Base-by-base conservation (phyloP, 2,329 filamentous ascomycete species). In the Emergomyces pasteurianus region DNA sequence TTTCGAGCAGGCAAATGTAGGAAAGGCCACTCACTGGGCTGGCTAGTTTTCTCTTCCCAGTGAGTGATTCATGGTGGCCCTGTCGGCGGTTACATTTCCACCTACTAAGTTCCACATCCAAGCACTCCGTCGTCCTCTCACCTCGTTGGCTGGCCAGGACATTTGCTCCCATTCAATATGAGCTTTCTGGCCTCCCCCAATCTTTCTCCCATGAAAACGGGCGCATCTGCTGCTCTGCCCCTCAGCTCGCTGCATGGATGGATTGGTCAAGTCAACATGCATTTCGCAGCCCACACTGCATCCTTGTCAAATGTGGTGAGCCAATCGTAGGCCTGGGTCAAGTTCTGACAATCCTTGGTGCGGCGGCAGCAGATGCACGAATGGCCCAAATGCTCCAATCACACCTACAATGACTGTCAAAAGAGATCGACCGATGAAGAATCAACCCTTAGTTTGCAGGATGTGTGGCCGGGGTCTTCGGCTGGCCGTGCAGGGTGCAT, bases 41-140 rank as follows among this genome's bases (percentile, higher is more conserved):
- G n/a, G n/a, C n/a, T n/a, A n/a, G n/a, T n/a, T n/a, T n/a, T n/a
- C n/a, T 34, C 12, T 31, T 23, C n/a, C 16, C 31, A n/a, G n/a
- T n/a, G n/a, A n/a, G n/a, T n/a, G n/a, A n/a, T n/a, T n/a, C n/a
- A n/a, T n/a, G n/a, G n/a, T n/a, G n/a, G n/a, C 36, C 54, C 28
- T 57, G 31, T 57, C 38, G 54, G 54, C 54, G 54, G 54, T 57
- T 57, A 57, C 54, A 57, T 46, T 54, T 38, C 52, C n/a, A n/a
- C n/a, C 26, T 9, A 38, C 26, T 8, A 42, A 40, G 14, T 42
- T 12, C 53, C 53, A 21, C 53, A 42, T 8, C 36, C 21, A 26
- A 10, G 40, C 53, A n/a, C 23, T 0, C 26, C 18, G 47, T 50
- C 26, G 14, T 28, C 46, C 23, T 26, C 46, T 49, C 10, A 5